Evolutionary conservation across 176 grass and related monocot species (phyloP).

Genomic region (Zea luxurians): DNA sequence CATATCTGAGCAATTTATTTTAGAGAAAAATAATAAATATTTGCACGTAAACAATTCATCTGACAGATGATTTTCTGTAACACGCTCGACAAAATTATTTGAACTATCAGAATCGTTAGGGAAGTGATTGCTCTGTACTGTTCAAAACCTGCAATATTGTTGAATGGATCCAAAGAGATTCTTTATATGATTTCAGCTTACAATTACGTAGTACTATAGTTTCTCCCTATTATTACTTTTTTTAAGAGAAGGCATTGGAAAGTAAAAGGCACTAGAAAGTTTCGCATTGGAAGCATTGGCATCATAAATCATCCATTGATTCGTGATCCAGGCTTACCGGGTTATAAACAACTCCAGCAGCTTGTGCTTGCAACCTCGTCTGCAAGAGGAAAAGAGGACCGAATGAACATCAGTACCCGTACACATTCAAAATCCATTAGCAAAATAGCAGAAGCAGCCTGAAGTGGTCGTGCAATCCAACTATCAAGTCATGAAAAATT

Average conservation of each 20-base stretch:
- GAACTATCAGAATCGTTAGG: background rate
- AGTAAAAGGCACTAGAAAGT: no score
- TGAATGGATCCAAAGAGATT: background rate
- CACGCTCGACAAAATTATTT: background rate
- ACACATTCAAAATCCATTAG: background rate
- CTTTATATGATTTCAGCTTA: background rate
- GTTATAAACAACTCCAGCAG: conserved; percentile 82
- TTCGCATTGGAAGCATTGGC: background rate
- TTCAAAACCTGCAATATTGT: background rate
- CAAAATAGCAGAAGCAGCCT: background rate
- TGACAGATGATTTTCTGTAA: conserved; percentile 11
- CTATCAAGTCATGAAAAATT: no score
- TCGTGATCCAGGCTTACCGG: conserved; percentile 33
- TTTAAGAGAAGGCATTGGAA: no score
- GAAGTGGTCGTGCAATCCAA: no score
- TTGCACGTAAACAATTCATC: conserved; percentile 6
- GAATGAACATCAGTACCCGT: background rate
- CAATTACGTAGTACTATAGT: background rate
- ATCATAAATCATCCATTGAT: background rate
- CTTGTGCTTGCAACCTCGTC: conserved; percentile 96
- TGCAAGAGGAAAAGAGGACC: conserved; percentile 30
- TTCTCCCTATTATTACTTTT: no score
- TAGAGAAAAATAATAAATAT: conserved; percentile 41
- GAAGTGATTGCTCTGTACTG: background rate
- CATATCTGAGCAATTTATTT: conserved; percentile 76